phyloP scores from a whole-genome alignment of 805 yeast genomes.

The Kuraishia floccosa region DNA sequence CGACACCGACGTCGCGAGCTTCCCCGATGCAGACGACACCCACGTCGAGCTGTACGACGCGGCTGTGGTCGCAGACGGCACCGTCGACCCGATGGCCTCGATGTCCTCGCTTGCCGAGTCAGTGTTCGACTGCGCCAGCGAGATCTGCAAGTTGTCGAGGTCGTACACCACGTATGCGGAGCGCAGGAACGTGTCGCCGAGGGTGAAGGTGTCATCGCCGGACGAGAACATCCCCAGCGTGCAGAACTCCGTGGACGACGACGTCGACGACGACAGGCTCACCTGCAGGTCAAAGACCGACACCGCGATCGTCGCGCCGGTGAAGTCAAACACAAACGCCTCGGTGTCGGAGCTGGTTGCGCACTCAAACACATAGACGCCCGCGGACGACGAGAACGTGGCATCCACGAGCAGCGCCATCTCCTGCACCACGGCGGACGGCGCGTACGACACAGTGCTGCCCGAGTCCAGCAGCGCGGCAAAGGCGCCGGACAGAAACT shows the following conservation, averaged over 20 bases:
- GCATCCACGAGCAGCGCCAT: slow-evolving; percentile 25
- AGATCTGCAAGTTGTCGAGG: slow-evolving; percentile 29
- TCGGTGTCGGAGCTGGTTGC: slow-evolving; percentile 10
- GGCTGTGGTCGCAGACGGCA: slow-evolving; percentile 44
- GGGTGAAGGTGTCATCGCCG: slow-evolving; percentile 22
- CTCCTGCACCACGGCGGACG: slow-evolving; percentile 17
- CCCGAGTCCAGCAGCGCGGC: slow-evolving; percentile 48
- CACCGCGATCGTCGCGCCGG: slow-evolving; percentile 42
- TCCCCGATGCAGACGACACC: slow-evolving; percentile 9
- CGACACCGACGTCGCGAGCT: neutral
- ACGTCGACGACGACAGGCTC: slow-evolving; percentile 6
- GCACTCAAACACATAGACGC: slow-evolving; percentile 39
- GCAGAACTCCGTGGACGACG: slow-evolving; percentile 20
- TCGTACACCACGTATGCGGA: slow-evolving; percentile 45
- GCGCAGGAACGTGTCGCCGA: slow-evolving; percentile 45
- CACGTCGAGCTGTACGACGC: slow-evolving; percentile 32
- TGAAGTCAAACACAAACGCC: slow-evolving; percentile 38
- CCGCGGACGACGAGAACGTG: slow-evolving; percentile 23
- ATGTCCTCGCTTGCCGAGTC: slow-evolving; percentile 23
- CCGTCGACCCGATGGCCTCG: slow-evolving; percentile 27
- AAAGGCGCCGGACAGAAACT: slow-evolving; percentile 14
- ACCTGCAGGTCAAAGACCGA: slow-evolving; percentile 25
- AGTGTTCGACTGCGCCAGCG: slow-evolving; percentile 33
- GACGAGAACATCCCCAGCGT: slow-evolving; percentile 27
- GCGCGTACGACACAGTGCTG: slow-evolving; percentile 38